Percentiles rank a stretch among this genome's conserved stretches.
Conservation (phyloP, 257 asterid genomes). For the Misopates orontium region DNA sequence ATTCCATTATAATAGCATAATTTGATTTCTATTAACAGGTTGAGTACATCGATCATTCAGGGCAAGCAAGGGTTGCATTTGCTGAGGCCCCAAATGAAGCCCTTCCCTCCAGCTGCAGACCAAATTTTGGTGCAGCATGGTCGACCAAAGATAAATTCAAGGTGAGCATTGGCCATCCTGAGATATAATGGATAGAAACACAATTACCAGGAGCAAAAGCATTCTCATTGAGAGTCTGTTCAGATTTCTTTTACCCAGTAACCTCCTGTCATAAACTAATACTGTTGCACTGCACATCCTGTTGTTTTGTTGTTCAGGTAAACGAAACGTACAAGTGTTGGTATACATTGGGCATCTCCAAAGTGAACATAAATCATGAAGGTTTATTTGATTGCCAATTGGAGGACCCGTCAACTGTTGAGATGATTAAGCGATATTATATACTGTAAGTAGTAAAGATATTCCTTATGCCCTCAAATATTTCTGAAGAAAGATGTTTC, state of each 20-base stretch:
- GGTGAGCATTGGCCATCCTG: conserved; percentile 45
- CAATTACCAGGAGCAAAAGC: conserved; percentile 12
- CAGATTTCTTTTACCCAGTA: conserved; percentile 5
- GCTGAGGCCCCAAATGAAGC: conserved; percentile 98
- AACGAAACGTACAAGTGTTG: conserved; percentile 90
- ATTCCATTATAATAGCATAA: neutral
- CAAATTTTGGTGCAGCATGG: conserved; percentile 92
- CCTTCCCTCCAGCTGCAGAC: conserved; percentile 85
- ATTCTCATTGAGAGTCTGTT: conserved; percentile 6
- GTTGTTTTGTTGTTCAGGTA: conserved; percentile 55
- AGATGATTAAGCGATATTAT: conserved; percentile 77
- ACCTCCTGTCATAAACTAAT: conserved; percentile 21
- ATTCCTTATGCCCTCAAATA: conserved; percentile 19
- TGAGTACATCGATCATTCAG: conserved; percentile 83
- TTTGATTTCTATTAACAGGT: conserved; percentile 49
- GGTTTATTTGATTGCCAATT: conserved; percentile 81
- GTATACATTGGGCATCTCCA: conserved; percentile 78
- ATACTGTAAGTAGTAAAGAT: conserved; percentile 64
- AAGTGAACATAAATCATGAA: conserved; percentile 66
- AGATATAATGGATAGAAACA: conserved; percentile 20
- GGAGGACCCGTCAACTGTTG: conserved; percentile 76
- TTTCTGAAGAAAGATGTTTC: conserved; percentile 8
- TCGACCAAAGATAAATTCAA: conserved; percentile 76
- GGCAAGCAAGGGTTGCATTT: conserved; percentile 69
- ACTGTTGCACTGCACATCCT: conserved; percentile 7